Conservation (phyloP, 345 rosid genomes). For the Euphorbia peplus region DNA sequence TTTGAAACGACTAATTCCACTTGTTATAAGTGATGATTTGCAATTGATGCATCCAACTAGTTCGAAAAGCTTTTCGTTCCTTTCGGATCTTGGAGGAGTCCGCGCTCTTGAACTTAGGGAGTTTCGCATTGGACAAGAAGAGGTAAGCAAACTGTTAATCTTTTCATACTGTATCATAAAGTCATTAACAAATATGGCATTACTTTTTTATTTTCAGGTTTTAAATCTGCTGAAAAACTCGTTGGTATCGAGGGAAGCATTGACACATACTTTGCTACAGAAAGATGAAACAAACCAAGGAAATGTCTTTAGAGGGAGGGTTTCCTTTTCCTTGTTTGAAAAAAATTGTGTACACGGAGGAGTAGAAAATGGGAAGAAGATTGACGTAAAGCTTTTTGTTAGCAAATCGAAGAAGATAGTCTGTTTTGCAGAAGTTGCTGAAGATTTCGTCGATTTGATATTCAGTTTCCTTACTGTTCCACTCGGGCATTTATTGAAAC, state of each 20-base stretch:
- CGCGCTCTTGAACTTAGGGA: slow-evolving; percentile 9
- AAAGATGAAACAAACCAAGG: neutral
- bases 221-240: slow-evolving; percentile 19
- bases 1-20: neutral
- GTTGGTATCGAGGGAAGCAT: slow-evolving; percentile 12
- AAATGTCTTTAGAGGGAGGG: neutral
- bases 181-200: no score
- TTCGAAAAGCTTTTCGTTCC: neutral
- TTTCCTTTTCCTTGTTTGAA: neutral
- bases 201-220: slow-evolving; percentile 19
- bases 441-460: slow-evolving; percentile 29
- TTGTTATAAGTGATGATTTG: slow-evolving; percentile 20
- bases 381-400: slow-evolving; percentile 10
- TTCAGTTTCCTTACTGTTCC: slow-evolving; percentile 34
- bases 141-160: slow-evolving; percentile 9
- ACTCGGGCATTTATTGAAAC: slow-evolving; percentile 19
- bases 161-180: no score
- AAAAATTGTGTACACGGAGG: neutral
- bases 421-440: slow-evolving; percentile 23
- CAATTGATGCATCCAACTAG: slow-evolving; percentile 11
- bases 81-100: slow-evolving; percentile 9
- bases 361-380: neutral
- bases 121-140: neutral
- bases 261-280: slow-evolving; percentile 19
- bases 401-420: slow-evolving; percentile 27